Evolutionary conservation across 2,329 filamentous ascomycete genomes (phyloP).

Genomic region (Thielaviopsis cerberus): DNA sequence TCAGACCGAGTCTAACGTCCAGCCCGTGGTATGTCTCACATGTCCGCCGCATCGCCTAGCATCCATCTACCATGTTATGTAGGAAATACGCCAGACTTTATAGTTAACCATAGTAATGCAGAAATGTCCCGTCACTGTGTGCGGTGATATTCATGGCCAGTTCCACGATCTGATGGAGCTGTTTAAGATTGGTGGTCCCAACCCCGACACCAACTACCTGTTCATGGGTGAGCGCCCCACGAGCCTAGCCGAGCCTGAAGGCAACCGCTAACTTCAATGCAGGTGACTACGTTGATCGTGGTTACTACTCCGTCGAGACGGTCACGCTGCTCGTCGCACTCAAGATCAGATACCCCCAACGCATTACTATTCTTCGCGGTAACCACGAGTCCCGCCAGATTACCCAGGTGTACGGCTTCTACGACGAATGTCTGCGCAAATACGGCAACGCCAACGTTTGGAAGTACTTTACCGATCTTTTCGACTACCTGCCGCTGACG

Average conservation of each 20-base stretch:
- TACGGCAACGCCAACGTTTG: conserved; percentile 98
- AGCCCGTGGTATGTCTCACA: conserved; percentile 63
- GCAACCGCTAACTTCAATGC: conserved; percentile 9
- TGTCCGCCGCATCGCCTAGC: neutral
- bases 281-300: conserved; percentile 97
- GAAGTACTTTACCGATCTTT: conserved; percentile 98
- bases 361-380: conserved; percentile 94
- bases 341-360: conserved; percentile 93
- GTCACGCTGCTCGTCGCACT: conserved; percentile 89
- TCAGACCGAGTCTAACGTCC: conserved; percentile 94
- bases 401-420: conserved; percentile 97
- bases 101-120: conserved; percentile 18
- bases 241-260: neutral
- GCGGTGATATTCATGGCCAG: conserved; percentile 96
- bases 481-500: conserved; percentile 93
- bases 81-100: neutral
- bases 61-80: neutral
- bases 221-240: conserved; percentile 79
- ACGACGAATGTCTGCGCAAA: conserved; percentile 96
- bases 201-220: conserved; percentile 96
- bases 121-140: conserved; percentile 98
- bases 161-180: conserved; percentile 99
- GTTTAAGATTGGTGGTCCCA: conserved; percentile 95
- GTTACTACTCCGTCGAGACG: conserved; percentile 97
- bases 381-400: conserved; percentile 99